A percentile compares a stretch with the other conserved stretches of the same genome.
These are phyloP conservation scores for Penicillium oxalicum DNA, from an alignment of 2,329 filamentous ascomycete genomes.

Conservation along the genomic window DNA sequence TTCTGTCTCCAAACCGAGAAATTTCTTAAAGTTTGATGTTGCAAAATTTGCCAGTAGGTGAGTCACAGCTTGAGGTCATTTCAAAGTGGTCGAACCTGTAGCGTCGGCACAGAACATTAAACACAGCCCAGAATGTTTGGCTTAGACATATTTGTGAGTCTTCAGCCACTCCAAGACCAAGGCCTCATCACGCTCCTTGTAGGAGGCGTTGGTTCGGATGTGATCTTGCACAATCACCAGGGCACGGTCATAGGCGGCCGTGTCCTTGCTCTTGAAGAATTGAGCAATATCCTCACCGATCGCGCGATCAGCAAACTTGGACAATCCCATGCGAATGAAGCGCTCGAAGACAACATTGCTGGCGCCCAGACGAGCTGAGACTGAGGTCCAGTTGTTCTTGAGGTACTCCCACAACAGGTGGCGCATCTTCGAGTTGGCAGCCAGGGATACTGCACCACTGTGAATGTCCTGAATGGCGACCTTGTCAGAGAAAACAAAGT, in stretches of 20 bases:
- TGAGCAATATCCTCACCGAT: conserved; percentile 67
- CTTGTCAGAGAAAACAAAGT: conserved; percentile 75
- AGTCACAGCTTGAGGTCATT: no score
- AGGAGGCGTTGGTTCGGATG: conserved; percentile 74
- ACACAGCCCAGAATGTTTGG: no score
- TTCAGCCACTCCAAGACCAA: conserved; percentile 73
- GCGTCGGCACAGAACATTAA: no score
- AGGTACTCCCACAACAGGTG: conserved; percentile 76
- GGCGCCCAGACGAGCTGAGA: conserved; percentile 64
- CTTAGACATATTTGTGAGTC: conserved; percentile 53
- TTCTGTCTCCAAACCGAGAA: no score
- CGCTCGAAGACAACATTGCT: conserved; percentile 88
- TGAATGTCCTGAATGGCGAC: conserved; percentile 85
- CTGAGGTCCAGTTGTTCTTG: conserved; percentile 71
- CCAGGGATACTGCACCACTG: conserved; percentile 66
- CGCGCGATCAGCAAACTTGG: conserved; percentile 67
- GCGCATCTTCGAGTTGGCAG: conserved; percentile 67
- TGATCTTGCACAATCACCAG: conserved; percentile 80
- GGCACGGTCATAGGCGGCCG: conserved; percentile 76
- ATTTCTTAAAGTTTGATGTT: no score
- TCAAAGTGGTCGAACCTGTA: no score
- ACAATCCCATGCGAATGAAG: conserved; percentile 72
- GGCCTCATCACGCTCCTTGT: conserved; percentile 68
- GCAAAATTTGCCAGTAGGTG: no score
- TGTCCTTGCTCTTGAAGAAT: conserved; percentile 87